A percentile compares a stretch with the other conserved stretches of the same genome.
These are phyloP conservation scores for Pseudomassariella vexata DNA, from an alignment of 2,329 filamentous ascomycete genomes.

Conservation along the genomic window DNA sequence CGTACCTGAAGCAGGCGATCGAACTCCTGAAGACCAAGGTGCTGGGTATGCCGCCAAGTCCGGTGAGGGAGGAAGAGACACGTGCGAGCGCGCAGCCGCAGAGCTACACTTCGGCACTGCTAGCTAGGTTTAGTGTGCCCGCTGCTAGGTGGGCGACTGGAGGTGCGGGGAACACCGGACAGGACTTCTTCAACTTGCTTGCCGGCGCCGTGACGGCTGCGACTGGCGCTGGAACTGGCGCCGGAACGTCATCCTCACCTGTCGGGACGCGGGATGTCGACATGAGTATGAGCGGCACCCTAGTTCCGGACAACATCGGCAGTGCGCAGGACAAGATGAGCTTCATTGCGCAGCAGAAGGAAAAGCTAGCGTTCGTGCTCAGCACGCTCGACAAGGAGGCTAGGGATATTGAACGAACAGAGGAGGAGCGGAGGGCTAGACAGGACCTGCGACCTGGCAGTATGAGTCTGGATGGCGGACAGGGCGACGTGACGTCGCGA, in stretches of 20 bases:
- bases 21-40: constrained; percentile 70
- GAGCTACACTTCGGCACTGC: constrained; percentile 72
- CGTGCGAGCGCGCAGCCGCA: constrained; percentile 38
- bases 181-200: constrained; percentile 74
- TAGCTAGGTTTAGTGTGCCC: constrained; percentile 82
- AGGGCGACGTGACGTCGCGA: constrained; percentile 29
- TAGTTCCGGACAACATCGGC: constrained; percentile 67
- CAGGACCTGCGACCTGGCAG: constrained; percentile 16
- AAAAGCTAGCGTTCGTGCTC: constrained; percentile 68
- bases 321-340: constrained; percentile 60
- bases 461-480: constrained; percentile 24
- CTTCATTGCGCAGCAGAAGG: constrained; percentile 74
- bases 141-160: constrained; percentile 50
- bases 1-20: constrained; percentile 66
- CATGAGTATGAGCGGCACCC: constrained; percentile 49
- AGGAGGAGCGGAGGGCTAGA: constrained; percentile 20
- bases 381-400: constrained; percentile 77
- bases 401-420: constrained; percentile 43
- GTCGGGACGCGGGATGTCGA: constrained; percentile 30
- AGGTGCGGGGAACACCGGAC: constrained; percentile 34
- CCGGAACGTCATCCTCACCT: constrained; percentile 27
- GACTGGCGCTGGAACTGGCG: constrained; percentile 35
- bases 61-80: constrained; percentile 28
- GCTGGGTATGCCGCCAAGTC: constrained; percentile 65
- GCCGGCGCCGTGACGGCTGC: constrained; percentile 66